Percentiles rank a stretch among this genome's conserved stretches.
phyloP scores from a whole-genome alignment of 2,329 filamentous ascomycete species.

The Karstenula rhodostoma region DNA sequence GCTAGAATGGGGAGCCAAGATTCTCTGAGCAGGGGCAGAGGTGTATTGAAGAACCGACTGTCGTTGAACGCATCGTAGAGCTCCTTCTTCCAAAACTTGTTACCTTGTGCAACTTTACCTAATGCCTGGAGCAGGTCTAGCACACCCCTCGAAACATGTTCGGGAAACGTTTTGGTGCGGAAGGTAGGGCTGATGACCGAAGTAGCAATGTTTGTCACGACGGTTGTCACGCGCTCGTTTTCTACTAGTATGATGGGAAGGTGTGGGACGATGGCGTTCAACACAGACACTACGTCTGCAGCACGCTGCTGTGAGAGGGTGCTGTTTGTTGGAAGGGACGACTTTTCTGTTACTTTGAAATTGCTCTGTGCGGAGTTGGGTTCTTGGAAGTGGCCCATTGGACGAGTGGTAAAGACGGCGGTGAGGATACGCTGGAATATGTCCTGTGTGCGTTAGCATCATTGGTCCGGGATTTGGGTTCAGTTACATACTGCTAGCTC shows the following conservation, averaged over 20 bases:
- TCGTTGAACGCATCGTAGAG: conserved; percentile 93
- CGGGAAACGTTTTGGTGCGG: conserved; percentile 84
- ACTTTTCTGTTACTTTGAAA: conserved; percentile 36
- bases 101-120: conserved; percentile 77
- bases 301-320: conserved; percentile 52
- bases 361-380: conserved; percentile 39
- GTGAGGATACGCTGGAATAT: conserved; percentile 86
- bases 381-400: conserved; percentile 74
- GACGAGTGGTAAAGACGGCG: conserved; percentile 91
- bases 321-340: conserved; percentile 37
- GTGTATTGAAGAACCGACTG: conserved; percentile 79
- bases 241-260: conserved; percentile 85
- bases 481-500: conserved; percentile 78
- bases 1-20: conserved; percentile 85
- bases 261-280: conserved; percentile 80
- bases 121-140: conserved; percentile 80
- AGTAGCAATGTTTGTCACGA: conserved; percentile 80
- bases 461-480: background rate
- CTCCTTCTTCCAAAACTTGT: conserved; percentile 94
- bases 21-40: conserved; percentile 69
- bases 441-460: conserved; percentile 65
- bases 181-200: conserved; percentile 84
- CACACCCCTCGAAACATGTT: conserved; percentile 77
- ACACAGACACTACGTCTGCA: conserved; percentile 76
- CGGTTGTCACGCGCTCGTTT: conserved; percentile 80